Conservation (phyloP, 176 grass and related monocot genomes). For the Leersia perrieri region DNA sequence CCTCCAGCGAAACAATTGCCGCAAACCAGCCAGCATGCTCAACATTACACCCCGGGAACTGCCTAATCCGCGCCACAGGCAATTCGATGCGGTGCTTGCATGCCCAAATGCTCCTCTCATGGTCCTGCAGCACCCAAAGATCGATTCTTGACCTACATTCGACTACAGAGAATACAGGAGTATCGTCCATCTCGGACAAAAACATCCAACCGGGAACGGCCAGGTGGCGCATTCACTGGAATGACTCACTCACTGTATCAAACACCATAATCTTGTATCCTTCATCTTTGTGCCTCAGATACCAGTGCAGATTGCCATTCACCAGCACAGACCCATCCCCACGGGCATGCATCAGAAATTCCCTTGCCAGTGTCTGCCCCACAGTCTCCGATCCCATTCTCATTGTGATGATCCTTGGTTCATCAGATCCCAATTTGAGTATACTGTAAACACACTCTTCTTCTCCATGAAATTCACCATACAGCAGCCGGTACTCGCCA, state of each 20-base stretch:
- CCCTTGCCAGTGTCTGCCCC: neutral
- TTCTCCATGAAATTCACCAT: neutral
- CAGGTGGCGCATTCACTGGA: neutral
- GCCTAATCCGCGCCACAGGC: neutral
- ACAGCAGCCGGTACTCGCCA: neutral
- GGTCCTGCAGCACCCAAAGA: conserved; percentile 1
- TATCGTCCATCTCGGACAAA: neutral
- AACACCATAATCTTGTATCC: neutral
- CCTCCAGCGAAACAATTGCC: neutral
- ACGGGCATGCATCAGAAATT: neutral
- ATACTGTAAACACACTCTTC: neutral
- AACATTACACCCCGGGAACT: neutral
- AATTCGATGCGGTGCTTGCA: neutral
- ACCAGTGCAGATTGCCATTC: neutral
- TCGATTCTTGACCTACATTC: neutral
- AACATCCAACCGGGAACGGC: fast-evolving
- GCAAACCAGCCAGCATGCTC: neutral
- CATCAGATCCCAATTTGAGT: neutral
- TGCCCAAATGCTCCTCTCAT: neutral
- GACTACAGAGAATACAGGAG: neutral
- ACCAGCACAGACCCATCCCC: neutral
- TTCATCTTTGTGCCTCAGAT: neutral
- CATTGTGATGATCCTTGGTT: neutral
- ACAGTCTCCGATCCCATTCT: neutral
- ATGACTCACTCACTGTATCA: neutral